Conservation (phyloP, 805 yeast genomes). For the Ogataea ganodermae region DNA sequence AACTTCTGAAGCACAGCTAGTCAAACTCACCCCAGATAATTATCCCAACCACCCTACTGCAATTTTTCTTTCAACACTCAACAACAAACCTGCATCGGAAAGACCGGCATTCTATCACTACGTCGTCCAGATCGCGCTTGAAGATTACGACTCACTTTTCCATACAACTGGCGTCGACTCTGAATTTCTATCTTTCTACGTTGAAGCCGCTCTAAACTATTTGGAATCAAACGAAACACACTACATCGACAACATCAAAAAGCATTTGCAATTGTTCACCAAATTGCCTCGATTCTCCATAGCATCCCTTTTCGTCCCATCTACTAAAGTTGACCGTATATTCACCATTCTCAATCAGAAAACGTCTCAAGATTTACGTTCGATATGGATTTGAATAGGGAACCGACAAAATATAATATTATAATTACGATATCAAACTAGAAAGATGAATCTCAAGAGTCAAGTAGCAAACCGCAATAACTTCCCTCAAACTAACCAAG, state of each 20-base stretch:
- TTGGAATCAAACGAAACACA: conserved; percentile 24
- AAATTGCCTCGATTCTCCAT: conserved; percentile 40
- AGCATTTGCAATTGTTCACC: conserved; percentile 32
- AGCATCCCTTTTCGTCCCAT: conserved; percentile 38
- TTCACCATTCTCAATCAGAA: conserved; percentile 8
- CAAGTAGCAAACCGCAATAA: conserved; percentile 6
- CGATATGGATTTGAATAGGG: conserved; percentile 16
- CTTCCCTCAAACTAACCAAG: neutral
- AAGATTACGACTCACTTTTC: conserved; percentile 37
- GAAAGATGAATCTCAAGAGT: neutral
- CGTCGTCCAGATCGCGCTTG: conserved; percentile 35
- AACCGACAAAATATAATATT: conserved; percentile 3
- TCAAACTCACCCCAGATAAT: neutral
- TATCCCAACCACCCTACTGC: conserved; percentile 46
- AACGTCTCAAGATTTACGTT: conserved; percentile 13
- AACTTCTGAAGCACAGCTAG: neutral
- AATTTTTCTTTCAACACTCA: conserved; percentile 44
- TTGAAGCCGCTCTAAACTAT: conserved; percentile 41
- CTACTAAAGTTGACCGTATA: conserved; percentile 18
- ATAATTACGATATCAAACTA: conserved; percentile 6
- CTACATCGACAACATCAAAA: conserved; percentile 25
- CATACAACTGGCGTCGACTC: conserved; percentile 49
- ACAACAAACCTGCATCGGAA: conserved; percentile 30
- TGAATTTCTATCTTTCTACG: conserved; percentile 46
- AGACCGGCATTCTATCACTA: conserved; percentile 39